These are phyloP conservation scores for Malassezia furfur DNA, from an alignment of 1,284 basidiomycete genomes.

Conservation along the genomic window DNA sequence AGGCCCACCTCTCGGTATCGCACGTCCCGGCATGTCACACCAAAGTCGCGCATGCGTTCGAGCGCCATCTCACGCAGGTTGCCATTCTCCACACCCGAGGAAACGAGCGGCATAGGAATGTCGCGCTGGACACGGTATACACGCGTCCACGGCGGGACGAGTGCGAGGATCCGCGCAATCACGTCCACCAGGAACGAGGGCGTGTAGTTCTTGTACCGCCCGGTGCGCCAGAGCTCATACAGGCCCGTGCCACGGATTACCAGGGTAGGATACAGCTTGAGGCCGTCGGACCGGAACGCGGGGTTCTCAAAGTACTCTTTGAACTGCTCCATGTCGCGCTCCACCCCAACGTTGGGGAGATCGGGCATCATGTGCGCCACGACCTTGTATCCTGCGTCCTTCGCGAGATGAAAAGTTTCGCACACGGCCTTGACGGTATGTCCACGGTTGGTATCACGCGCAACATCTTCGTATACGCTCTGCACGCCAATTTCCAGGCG, in stretches of 20 bases:
- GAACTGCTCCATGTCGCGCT: conserved; percentile 96
- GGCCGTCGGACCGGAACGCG: conserved; percentile 86
- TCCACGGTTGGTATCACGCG: conserved; percentile 85
- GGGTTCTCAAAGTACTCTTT: conserved; percentile 98
- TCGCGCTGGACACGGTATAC: conserved; percentile 72
- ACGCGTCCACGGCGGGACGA: conserved; percentile 97
- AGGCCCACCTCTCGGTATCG: conserved; percentile 96
- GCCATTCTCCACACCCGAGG: conserved; percentile 95
- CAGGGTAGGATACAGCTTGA: conserved; percentile 96
- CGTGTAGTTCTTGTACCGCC: conserved; percentile 96
- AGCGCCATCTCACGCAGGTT: conserved; percentile 92
- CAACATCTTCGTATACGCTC: conserved; percentile 97
- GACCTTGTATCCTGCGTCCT: conserved; percentile 96
- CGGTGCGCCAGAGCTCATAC: conserved; percentile 92
- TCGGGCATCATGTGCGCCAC: conserved; percentile 56
- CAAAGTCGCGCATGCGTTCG: conserved; percentile 97
- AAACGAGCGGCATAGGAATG: conserved; percentile 51
- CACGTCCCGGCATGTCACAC: conserved; percentile 92
- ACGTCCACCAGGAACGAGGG: conserved; percentile 96
- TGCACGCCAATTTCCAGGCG: conserved; percentile 97
- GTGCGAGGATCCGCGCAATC: conserved; percentile 84
- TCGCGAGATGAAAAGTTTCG: conserved; percentile 94
- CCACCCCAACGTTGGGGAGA: conserved; percentile 90
- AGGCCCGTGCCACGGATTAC: conserved; percentile 96
- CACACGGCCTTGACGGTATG: conserved; percentile 96